Base-by-base conservation (phyloP, 1,284 basidiomycete genomes). In the Entoloma clypeatum region DNA sequence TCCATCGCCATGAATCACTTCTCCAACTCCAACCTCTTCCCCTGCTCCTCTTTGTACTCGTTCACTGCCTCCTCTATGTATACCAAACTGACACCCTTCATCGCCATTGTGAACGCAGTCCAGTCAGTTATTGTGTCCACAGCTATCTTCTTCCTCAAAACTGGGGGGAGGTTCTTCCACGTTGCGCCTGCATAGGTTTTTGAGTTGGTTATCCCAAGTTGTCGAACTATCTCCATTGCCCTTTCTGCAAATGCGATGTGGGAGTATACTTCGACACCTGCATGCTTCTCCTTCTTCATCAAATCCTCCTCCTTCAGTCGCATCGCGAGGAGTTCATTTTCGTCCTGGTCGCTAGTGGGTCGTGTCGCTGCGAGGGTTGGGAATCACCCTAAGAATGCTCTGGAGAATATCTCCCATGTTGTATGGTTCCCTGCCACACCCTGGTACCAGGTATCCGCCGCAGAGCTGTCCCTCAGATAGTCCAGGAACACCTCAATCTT, bases 241-340 rank as follows among this genome's bases (percentile, higher is more conserved):
- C 29, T 29, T 10, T 38, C 25, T 21, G 36, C 36, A 14, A 38
- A 38, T 8, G 27, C 17, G 4, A 38, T 9, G 10, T 38, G 36
- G 36, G 24, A 26, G 25, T 27, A 37, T n/a, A 25, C 16, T 14
- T 37, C 25, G 13, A 25, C 22, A 4, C 36, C 36, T 5, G 22
- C 14, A 21, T 38, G 29, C 14, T 7, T 2, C 5, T 19, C 17
- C 26, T 9, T 26, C 19, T 24, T 29, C 8, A 9, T 27, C 17
- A 38, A 13, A 10, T 24, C 27, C 29, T 27, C 27, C 36, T 18
- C 14, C 8, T 27, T 17, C 4, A 37, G 19, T 7, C 8, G 24
- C 25, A 37, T 7, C 9, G 8, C 24, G 2, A 17, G 9, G 3
- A 37, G 25, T 25, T 37, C 36, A 22, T 25, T 25, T 14, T 37